Percentiles rank a stretch among this genome's conserved stretches.
These are phyloP conservation scores for Ampelomyces quisqualis DNA, from an alignment of 2,329 filamentous ascomycete genomes.

Conservation along the genomic window DNA sequence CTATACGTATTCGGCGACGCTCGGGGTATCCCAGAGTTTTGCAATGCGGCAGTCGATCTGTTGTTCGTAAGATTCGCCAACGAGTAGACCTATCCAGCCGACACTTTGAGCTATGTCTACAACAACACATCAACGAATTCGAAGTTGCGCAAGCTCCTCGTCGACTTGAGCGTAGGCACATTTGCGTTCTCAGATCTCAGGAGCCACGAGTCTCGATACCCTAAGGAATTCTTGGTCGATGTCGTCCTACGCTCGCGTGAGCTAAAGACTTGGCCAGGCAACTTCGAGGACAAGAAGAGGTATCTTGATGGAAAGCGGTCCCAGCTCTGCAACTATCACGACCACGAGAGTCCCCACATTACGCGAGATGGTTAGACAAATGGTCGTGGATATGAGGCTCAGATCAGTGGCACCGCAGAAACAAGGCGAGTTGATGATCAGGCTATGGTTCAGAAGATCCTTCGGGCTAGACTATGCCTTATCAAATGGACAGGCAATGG, in stretches of 20 bases:
- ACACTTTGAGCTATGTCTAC: conserved; percentile 5
- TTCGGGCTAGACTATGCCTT: no score
- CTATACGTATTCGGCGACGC: conserved; percentile 16
- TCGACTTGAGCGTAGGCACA: background rate
- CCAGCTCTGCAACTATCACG: no score
- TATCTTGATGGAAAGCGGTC: background rate
- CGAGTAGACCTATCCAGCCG: conserved; percentile 1
- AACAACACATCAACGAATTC: conserved; percentile 4
- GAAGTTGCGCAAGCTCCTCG: conserved; percentile 1
- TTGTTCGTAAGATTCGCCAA: conserved; percentile 5
- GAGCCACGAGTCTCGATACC: background rate
- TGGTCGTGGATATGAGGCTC: no score
- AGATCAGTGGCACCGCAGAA: no score
- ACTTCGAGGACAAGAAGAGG: background rate
- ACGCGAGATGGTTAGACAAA: no score
- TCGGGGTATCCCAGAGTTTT: conserved; percentile 12
- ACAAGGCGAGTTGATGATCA: no score
- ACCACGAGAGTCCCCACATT: no score
- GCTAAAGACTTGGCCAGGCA: background rate
- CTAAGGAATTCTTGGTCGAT: conserved; percentile 1
- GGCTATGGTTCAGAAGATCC: no score
- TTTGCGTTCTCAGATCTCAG: background rate
- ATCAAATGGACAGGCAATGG: no score
- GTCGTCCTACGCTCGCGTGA: background rate
- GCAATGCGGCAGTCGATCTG: conserved; percentile 14